phyloP scores from a whole-genome alignment of 2,329 filamentous ascomycete species.

The Diplocarpon rosae region DNA sequence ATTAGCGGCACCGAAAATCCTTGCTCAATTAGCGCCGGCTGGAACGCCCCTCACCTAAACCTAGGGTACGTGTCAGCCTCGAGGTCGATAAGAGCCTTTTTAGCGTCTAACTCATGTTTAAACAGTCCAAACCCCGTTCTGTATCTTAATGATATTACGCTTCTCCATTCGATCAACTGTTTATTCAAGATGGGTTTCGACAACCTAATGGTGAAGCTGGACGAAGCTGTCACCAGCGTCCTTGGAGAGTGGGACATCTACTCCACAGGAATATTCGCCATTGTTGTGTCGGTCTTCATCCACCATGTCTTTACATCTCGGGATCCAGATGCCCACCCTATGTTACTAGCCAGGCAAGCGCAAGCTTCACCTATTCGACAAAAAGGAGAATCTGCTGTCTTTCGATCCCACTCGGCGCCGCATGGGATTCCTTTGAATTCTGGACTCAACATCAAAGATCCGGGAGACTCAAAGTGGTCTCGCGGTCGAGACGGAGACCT shows the following conservation, averaged over 20 bases:
- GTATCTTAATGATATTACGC: background rate
- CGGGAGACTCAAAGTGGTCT: conserved; percentile 71
- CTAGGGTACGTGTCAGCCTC: conserved; percentile 10
- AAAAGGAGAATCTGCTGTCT: conserved; percentile 74
- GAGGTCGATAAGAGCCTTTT: background rate
- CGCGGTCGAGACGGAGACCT: conserved; percentile 79
- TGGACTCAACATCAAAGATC: conserved; percentile 73
- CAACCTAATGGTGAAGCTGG: conserved; percentile 53
- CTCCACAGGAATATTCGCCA: conserved; percentile 59
- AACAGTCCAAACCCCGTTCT: too few relatives aligned
- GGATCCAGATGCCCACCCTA: conserved; percentile 85
- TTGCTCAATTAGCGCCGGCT: conserved; percentile 4
- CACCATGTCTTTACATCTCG: conserved; percentile 60
- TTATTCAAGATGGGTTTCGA: conserved; percentile 29
- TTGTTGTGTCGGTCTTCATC: conserved; percentile 55
- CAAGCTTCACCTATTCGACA: conserved; percentile 68
- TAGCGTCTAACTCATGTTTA: too few relatives aligned
- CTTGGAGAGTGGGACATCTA: conserved; percentile 74
- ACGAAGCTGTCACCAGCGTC: conserved; percentile 57
- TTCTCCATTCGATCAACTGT: background rate
- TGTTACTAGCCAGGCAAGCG: conserved; percentile 79
- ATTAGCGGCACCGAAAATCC: conserved; percentile 5
- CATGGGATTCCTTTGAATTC: conserved; percentile 71
- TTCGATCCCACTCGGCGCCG: conserved; percentile 73
- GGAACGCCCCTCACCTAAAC: background rate